Evolutionary conservation across 225 moss, liverwort and hornwort species (phyloP), one percentile per base, ranked within the genome.

Genomic region (Lunularia cruciata): DNA sequence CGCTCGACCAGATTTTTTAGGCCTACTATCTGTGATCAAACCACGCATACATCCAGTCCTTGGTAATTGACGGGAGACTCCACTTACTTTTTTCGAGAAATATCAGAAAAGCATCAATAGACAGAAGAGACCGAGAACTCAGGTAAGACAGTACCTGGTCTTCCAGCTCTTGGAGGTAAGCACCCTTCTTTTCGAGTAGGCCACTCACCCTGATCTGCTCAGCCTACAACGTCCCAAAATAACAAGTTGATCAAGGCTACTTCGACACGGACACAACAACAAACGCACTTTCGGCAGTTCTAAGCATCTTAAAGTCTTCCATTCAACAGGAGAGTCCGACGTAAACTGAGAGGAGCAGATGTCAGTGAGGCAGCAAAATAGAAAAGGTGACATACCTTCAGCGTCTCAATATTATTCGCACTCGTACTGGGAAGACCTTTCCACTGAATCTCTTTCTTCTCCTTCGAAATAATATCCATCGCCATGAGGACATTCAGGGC

Each of bases 401-500:
- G 82, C 34, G 86, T 83, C 53, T 90, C 88, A 34, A 87, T 69
- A 73, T 92, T 88, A 61, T 85, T 89, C 57, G 90, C 87, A 72
- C 87, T 96, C 14, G 92, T 87, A 75, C 84, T 92, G 23, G 96
- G 96, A 54, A 96, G 84, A 16, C 95, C 96, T 65, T 92, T 96
- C 96, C 96, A 96, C 72, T 96, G 92, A 25, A 96, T 96, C 69
- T 92, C 96, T 67, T 96, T 96, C 67, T 96, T 96, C 59, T 96
- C 92, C 76, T 96, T 96, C 18, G 89, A 86, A 60, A 96, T 92
- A 12, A 96, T 96, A 65, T 90, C 92, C 92, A 96, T 90, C 9
- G 96, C 96, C 96, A 96, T 96, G 43, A 96, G 90, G 63, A 96
- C 95, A 84, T 92, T 92, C 30, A 96, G 82, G 10, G 95, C 95